Conservation (phyloP, 2,329 filamentous ascomycete species). For the Alternaria novae-zelandiae region DNA sequence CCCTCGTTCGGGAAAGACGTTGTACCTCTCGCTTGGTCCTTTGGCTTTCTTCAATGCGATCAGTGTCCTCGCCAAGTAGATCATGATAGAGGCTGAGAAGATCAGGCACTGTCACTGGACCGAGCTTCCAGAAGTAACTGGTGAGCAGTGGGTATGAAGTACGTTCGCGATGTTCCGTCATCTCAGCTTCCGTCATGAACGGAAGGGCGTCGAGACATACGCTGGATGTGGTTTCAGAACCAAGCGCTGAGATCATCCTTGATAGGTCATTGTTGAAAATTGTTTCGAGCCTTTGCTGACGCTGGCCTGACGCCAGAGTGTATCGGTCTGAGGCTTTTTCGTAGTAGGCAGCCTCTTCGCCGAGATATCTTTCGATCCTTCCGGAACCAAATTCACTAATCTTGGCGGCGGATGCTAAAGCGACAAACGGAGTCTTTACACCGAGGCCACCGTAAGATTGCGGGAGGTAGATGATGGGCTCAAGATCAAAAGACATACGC, state of each 20-base stretch:
- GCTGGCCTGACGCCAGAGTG: conserved; percentile 11
- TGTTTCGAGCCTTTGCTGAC: conserved; percentile 15
- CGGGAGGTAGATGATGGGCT: conserved; percentile 38
- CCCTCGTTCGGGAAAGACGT: conserved; percentile 1
- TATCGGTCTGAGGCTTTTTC: conserved; percentile 16
- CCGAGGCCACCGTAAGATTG: conserved; percentile 37
- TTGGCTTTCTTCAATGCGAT: conserved; percentile 6
- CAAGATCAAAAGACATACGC: conserved; percentile 16
- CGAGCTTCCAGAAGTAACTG: background rate
- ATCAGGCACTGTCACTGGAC: background rate
- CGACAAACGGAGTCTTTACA: conserved; percentile 36
- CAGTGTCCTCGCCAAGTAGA: conserved; percentile 17
- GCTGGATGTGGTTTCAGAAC: background rate
- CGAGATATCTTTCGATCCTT: conserved; percentile 15
- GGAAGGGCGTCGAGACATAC: conserved; percentile 18
- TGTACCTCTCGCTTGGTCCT: conserved; percentile 16
- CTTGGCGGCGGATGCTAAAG: conserved; percentile 25
- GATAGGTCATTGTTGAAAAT: conserved; percentile 24
- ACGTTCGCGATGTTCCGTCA: conserved; percentile 25
- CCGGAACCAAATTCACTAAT: conserved; percentile 12
- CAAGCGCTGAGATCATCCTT: conserved; percentile 14
- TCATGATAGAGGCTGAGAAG: conserved; percentile 13
- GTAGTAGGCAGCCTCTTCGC: conserved; percentile 20
- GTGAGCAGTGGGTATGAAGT: conserved; percentile 10
- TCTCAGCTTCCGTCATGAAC: background rate